Base-by-base conservation (phyloP, 2,329 filamentous ascomycete species). In the Cytospora piceae region DNA sequence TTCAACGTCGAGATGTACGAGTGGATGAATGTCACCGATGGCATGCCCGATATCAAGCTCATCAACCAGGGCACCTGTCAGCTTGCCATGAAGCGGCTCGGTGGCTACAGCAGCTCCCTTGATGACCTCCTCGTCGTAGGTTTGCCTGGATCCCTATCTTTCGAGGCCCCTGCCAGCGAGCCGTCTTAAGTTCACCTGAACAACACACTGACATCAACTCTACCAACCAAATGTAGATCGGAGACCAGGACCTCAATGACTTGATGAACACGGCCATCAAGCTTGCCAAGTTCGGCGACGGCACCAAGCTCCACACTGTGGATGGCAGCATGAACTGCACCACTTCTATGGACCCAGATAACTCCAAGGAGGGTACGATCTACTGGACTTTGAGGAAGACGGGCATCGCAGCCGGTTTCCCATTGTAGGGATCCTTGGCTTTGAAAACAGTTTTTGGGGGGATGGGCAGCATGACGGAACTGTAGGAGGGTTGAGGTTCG, bases 341-440 rank as follows among this genome's bases (percentile, higher is more conserved):
- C 46, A 49, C 46, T 24, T 5, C 46, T 7, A 14, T 5, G 20
- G 46, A 24, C 22, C 29, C 46, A 12, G 34, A 12, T 15, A 12
- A 12, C 17, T 9, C 39, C 20, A 39, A 2, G n/a, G 34, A 29
- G 4, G 60, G 52, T 8, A 7, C 31, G 4, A 58, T 67, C 4
- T 49, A 60, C 37, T 67, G 65, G 65, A 31, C 37, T n/a, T 3
- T 67, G 9, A 61, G 58, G 15, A 24, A 39, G 15, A 8, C 60
- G 11, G 17, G 27, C 12, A 59, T 54, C n/a, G 37, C 1, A 5
- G 49, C 34, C 15, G 8, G n/a, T 49, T 49, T 11, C 9, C n/a
- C 46, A 12, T n/a, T 24, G n/a, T 12, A 49, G n/a, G 9, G 2
- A 12, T 4, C n/a, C 4, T 49, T 14, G 7, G 20, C 22, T 5